A percentile compares a stretch with the other conserved stretches of the same genome.
Evolutionary conservation across 2,329 filamentous ascomycete genomes (phyloP).

Genomic region (Aspergillus clavatus): DNA sequence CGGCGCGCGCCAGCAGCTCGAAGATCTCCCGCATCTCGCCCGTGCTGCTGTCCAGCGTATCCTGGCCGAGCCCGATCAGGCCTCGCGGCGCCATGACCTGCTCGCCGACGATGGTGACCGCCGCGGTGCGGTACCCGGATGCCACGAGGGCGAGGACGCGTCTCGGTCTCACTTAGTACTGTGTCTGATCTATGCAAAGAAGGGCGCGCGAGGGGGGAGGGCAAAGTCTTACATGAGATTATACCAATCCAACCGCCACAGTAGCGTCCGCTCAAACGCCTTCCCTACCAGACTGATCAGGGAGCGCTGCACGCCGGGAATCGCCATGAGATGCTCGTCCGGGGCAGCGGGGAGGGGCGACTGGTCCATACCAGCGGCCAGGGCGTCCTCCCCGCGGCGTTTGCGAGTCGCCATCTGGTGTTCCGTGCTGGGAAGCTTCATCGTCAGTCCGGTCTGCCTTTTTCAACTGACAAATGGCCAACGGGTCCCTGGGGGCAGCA

Average conservation of each 20-base stretch:
- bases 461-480: not conserved
- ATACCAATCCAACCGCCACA: slow-evolving; percentile 64
- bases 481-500: no score
- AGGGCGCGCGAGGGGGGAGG: slow-evolving; percentile 2
- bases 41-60: slow-evolving; percentile 65
- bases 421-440: slow-evolving; percentile 56
- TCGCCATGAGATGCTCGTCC: slow-evolving; percentile 54
- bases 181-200: not conserved
- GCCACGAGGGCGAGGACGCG: slow-evolving; percentile 61
- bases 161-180: no score
- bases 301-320: slow-evolving; percentile 59
- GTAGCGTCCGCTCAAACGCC: slow-evolving; percentile 62
- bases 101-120: slow-evolving; percentile 63
- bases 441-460: not conserved
- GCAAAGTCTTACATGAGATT: slow-evolving; percentile 55
- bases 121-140: slow-evolving; percentile 62
- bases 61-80: slow-evolving; percentile 63
- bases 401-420: slow-evolving; percentile 65
- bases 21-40: slow-evolving; percentile 65
- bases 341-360: slow-evolving; percentile 44
- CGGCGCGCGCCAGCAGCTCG: slow-evolving; percentile 50
- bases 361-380: slow-evolving; percentile 1
- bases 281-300: slow-evolving; percentile 70
- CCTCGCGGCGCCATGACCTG: slow-evolving; percentile 70
- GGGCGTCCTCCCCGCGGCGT: slow-evolving; percentile 41